Evolutionary conservation across 768 basidiomycete genomes (phyloP).

Genomic region (Austroboletus festivus): DNA sequence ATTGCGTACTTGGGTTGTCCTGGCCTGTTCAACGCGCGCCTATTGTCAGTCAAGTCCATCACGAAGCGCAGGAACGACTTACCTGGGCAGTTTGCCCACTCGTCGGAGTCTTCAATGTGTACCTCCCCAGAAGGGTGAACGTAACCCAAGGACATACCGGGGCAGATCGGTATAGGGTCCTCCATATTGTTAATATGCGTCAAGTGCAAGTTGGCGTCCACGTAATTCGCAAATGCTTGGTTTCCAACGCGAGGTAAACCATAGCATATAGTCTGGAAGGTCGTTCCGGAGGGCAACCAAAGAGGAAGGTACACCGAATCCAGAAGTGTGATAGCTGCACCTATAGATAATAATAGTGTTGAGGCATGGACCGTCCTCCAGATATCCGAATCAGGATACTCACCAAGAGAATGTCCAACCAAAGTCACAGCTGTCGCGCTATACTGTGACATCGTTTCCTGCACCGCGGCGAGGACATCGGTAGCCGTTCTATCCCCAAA

Average conservation of each 20-base stretch:
- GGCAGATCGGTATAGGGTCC: conserved; percentile 38
- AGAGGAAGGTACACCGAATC: conserved; percentile 40
- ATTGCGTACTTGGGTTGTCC: conserved; percentile 50
- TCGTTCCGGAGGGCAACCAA: conserved; percentile 31
- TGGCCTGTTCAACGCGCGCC: conserved; percentile 33
- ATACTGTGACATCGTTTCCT: conserved; percentile 36
- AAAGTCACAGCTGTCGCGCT: conserved; percentile 38
- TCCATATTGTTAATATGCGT: conserved; percentile 55
- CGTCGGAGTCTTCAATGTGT: conserved; percentile 42
- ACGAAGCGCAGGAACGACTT: neutral
- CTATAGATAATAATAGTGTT: conserved; percentile 9
- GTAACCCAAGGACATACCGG: conserved; percentile 37
- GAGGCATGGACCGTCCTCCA: too few species aligned
- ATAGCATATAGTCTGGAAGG: conserved; percentile 32
- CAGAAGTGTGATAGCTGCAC: conserved; percentile 37
- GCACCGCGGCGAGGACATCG: conserved; percentile 43
- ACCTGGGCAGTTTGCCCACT: conserved; percentile 58
- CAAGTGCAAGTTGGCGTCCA: conserved; percentile 43
- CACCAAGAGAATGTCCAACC: conserved; percentile 44
- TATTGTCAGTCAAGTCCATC: neutral
- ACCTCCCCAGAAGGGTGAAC: conserved; percentile 41
- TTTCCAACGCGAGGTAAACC: conserved; percentile 50
- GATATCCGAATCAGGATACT: too few species aligned
- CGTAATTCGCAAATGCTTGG: conserved; percentile 55
- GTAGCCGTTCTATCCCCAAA: conserved; percentile 34